A percentile compares a stretch with the other conserved stretches of the same genome.
Evolutionary conservation across 768 basidiomycete genomes (phyloP).

Genomic region (Phylloporus scabripes): DNA sequence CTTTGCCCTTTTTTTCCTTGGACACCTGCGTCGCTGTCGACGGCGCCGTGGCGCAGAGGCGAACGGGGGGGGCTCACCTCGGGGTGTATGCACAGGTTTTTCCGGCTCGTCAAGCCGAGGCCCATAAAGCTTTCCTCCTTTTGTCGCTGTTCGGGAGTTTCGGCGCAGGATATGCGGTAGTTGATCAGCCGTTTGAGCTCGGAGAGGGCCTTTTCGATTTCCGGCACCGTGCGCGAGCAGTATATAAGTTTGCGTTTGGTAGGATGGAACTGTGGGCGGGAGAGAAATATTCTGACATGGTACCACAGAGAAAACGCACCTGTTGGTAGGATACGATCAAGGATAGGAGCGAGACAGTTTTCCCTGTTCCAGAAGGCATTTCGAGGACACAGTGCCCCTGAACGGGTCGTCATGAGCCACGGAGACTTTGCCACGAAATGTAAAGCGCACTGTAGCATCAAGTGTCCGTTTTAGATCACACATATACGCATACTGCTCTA

Average conservation of each 20-base stretch:
- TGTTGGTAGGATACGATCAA: slow-evolving; percentile 98
- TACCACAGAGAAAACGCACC: slow-evolving; percentile 35
- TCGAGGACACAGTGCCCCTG: slow-evolving; percentile 99
- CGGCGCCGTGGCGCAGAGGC: background rate
- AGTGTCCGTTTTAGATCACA: slow-evolving; percentile 95
- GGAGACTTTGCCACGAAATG: background rate
- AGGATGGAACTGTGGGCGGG: slow-evolving; percentile 69
- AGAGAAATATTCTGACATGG: background rate
- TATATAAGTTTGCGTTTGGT: slow-evolving; percentile 93
- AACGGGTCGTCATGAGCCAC: slow-evolving; percentile 3
- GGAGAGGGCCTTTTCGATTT: slow-evolving; percentile 96
- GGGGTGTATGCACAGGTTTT: slow-evolving; percentile 94
- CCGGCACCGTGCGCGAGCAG: slow-evolving; percentile 98
- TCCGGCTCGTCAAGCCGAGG: slow-evolving; percentile 89
- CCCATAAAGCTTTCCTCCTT: slow-evolving; percentile 85
- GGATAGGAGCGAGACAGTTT: slow-evolving; percentile 93
- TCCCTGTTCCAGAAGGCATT: slow-evolving; percentile 99
- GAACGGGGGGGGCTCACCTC: slow-evolving; percentile 49
- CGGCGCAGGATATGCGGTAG: slow-evolving; percentile 71
- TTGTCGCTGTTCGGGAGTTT: slow-evolving; percentile 64
- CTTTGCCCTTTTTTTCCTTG: slow-evolving; percentile 97
- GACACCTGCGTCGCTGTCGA: slow-evolving; percentile 54
- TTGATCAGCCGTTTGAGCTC: slow-evolving; percentile 92
- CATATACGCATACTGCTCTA: slow-evolving; percentile 99
- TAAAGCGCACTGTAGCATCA: slow-evolving; percentile 72